These are phyloP conservation scores for Aspergillus nidulans DNA, from an alignment of 495 filamentous ascomycete species.

Conservation along the genomic window DNA sequence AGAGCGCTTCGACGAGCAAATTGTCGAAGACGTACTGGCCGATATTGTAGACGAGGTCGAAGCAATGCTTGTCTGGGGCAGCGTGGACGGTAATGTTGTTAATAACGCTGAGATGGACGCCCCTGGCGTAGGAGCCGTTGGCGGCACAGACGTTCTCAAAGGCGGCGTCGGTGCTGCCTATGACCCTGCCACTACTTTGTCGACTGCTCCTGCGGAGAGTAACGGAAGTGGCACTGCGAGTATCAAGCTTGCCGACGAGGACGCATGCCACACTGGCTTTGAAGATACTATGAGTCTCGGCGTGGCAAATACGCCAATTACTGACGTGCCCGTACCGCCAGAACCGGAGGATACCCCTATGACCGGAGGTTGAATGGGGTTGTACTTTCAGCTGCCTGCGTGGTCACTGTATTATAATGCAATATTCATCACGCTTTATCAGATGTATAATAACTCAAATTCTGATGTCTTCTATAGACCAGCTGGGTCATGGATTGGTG, in stretches of 20 bases:
- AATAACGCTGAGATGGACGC: constrained; percentile 28
- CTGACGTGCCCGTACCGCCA: constrained; percentile 14
- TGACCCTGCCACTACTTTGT: constrained; percentile 22
- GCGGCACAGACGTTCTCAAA: constrained; percentile 35
- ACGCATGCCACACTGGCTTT: constrained; percentile 14
- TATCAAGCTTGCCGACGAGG: constrained; percentile 9
- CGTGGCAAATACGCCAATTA: constrained; percentile 26
- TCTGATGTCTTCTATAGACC: neutral
- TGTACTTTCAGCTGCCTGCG: no score
- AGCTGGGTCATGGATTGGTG: neutral
- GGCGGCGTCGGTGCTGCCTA: constrained; percentile 36
- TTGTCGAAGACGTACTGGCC: constrained; percentile 88
- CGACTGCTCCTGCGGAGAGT: constrained; percentile 6
- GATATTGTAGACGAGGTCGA: constrained; percentile 92
- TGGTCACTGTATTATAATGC: no score
- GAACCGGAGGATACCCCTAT: constrained; percentile 7
- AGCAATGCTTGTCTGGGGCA: constrained; percentile 46
- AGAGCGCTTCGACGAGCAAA: constrained; percentile 88
- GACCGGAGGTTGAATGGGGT: constrained; percentile 23
- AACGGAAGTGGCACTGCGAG: constrained; percentile 8
- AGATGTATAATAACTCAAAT: no score
- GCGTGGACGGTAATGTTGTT: constrained; percentile 37
- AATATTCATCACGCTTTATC: neutral
- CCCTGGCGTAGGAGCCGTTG: constrained; percentile 28
- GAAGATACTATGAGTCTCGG: constrained; percentile 29